phyloP scores from a whole-genome alignment of 768 basidiomycete genomes.

The Cubamyces sp. region DNA sequence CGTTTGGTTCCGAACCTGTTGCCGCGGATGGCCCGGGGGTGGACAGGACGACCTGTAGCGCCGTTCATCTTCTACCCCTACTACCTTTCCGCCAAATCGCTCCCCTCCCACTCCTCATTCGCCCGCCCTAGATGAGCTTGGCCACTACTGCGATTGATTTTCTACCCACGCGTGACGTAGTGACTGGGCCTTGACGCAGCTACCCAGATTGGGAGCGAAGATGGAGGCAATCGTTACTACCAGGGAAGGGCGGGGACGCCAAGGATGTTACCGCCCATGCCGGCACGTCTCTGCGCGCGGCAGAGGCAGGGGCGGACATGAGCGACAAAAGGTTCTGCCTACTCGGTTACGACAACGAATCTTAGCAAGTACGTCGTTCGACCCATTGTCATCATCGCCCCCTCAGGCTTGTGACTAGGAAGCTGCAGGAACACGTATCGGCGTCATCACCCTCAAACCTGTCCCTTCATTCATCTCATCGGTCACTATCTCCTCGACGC shows the following conservation, averaged over 20 bases:
- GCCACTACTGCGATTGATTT: not conserved
- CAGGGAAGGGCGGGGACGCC: too few species aligned
- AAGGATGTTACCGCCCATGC: too few species aligned
- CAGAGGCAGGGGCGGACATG: not conserved
- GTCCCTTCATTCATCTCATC: not conserved
- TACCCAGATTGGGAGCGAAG: not conserved
- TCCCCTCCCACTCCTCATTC: not conserved
- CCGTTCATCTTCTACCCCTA: not conserved
- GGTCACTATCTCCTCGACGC: not conserved
- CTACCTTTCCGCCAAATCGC: not conserved
- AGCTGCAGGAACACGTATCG: not conserved
- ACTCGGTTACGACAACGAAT: constrained; percentile 4
- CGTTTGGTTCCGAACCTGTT: constrained; percentile 8
- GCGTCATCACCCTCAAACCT: not conserved
- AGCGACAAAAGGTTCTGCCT: not conserved
- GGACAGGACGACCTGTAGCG: not conserved
- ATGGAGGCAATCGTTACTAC: not conserved
- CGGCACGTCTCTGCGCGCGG: too few species aligned
- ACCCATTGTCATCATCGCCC: not conserved
- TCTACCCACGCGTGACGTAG: not conserved
- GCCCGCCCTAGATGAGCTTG: not conserved
- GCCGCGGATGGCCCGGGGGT: not conserved
- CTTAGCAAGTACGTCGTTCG: not conserved
- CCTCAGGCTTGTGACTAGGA: not conserved
- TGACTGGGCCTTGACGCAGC: not conserved